Evolutionary conservation across 768 basidiomycete genomes (phyloP).

Genomic region (Mycena rosella): DNA sequence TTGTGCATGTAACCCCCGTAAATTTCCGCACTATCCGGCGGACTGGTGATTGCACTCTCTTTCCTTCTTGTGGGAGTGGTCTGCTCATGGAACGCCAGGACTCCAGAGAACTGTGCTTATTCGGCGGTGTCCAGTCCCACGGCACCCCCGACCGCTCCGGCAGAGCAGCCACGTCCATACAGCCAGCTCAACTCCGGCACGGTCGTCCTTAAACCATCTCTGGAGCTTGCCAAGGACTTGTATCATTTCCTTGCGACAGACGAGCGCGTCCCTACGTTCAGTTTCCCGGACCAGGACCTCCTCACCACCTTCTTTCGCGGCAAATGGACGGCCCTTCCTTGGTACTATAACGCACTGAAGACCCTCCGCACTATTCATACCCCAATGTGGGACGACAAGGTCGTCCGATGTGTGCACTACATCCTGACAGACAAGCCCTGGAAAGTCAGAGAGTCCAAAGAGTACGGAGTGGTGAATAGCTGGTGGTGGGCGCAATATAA

Average conservation of each 20-base stretch:
- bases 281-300: constrained; percentile 94
- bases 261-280: constrained; percentile 56
- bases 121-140: constrained; percentile 66
- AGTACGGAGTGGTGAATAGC: constrained; percentile 66
- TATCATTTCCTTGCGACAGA: constrained; percentile 64
- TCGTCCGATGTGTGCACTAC: constrained; percentile 90
- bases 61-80: constrained; percentile 7
- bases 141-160: constrained; percentile 50
- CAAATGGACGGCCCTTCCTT: constrained; percentile 83
- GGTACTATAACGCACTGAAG: constrained; percentile 94
- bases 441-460: constrained; percentile 63
- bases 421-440: constrained; percentile 92
- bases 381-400: constrained; percentile 85
- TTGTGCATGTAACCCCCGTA: constrained; percentile 95
- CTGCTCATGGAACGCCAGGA: constrained; percentile 63
- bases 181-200: constrained; percentile 91
- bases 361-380: constrained; percentile 82
- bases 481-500: constrained; percentile 90
- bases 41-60: constrained; percentile 76
- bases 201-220: constrained; percentile 86
- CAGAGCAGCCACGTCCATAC: constrained; percentile 75
- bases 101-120: constrained; percentile 92
- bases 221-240: constrained; percentile 64
- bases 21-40: constrained; percentile 84
- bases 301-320: constrained; percentile 84